Conservation (phyloP, 768 basidiomycete genomes). For the Rhodotorula taiwanensis region DNA sequence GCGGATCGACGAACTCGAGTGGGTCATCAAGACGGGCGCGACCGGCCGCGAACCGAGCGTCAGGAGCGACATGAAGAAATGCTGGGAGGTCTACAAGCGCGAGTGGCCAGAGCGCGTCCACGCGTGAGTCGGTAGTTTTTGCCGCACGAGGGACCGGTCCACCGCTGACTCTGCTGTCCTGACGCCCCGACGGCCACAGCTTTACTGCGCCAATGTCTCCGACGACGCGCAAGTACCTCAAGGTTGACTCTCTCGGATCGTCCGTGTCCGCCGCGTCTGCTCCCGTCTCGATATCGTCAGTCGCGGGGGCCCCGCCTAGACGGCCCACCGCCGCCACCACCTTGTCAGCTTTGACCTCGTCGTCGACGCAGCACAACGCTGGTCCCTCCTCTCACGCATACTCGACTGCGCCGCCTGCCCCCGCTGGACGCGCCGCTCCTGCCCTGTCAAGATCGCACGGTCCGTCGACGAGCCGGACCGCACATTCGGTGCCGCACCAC, state of each 20-base stretch:
- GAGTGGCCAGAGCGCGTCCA: constrained; percentile 45
- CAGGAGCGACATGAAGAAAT: constrained; percentile 44
- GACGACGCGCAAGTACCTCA: constrained; percentile 46
- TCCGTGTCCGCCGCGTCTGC: constrained; percentile 21
- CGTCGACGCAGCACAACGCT: not conserved
- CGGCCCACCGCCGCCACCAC: constrained; percentile 20
- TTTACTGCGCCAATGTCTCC: constrained; percentile 48
- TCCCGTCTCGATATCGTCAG: not conserved
- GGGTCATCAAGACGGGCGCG: constrained; percentile 45
- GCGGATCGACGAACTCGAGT: constrained; percentile 43
- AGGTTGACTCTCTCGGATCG: constrained; percentile 37
- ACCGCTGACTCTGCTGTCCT: not conserved
- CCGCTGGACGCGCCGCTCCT: not conserved
- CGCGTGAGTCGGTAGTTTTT: constrained; percentile 39
- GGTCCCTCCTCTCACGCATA: too few relatives aligned
- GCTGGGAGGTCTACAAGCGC: constrained; percentile 44
- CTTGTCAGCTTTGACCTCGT: constrained; percentile 4
- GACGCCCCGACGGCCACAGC: constrained; percentile 24
- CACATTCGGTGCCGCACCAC: not conserved
- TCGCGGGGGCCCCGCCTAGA: too few relatives aligned
- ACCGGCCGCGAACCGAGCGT: constrained; percentile 47
- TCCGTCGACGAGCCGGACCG: not conserved
- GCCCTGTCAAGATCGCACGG: constrained; percentile 1
- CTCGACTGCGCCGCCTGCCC: too few relatives aligned
- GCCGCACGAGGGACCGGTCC: not conserved